phyloP scores from a whole-genome alignment of 2,329 filamentous ascomycete genomes.

The Apiospora malaysiana region DNA sequence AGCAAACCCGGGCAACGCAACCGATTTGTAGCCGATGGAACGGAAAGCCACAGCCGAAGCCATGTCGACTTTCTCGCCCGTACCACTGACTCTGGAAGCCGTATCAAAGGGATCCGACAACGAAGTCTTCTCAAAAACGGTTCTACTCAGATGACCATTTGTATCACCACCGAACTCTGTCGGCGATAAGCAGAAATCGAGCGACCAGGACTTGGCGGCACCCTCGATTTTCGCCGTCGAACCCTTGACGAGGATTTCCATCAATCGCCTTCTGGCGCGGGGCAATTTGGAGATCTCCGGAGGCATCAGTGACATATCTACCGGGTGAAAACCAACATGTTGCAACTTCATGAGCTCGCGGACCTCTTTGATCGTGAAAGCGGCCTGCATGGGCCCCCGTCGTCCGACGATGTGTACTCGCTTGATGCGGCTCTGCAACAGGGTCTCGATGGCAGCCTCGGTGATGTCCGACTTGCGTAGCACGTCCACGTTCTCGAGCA shows the following conservation, averaged over 20 bases:
- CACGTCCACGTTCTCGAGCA: constrained; percentile 76
- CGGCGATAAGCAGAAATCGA: constrained; percentile 87
- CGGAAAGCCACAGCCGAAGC: constrained; percentile 80
- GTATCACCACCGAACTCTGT: constrained; percentile 64
- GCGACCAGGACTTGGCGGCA: constrained; percentile 74
- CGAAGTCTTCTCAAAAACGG: constrained; percentile 69
- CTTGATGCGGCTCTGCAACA: constrained; percentile 76
- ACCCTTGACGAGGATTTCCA: constrained; percentile 82
- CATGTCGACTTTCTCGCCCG: constrained; percentile 58
- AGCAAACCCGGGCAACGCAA: constrained; percentile 74
- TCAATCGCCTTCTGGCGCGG: constrained; percentile 76
- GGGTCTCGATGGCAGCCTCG: constrained; percentile 76
- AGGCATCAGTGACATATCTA: constrained; percentile 72
- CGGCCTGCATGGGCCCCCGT: constrained; percentile 88
- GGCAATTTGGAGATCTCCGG: constrained; percentile 71
- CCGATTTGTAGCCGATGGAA: constrained; percentile 93
- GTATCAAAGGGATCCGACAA: constrained; percentile 63
- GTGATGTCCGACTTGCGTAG: constrained; percentile 88
- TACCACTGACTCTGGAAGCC: constrained; percentile 52
- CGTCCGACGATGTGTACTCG: constrained; percentile 87
- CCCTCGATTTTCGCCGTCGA: constrained; percentile 56
- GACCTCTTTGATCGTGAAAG: constrained; percentile 94
- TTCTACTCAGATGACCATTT: constrained; percentile 60
- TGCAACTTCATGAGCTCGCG: constrained; percentile 85
- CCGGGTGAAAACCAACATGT: constrained; percentile 72